A percentile compares a stretch with the other conserved stretches of the same genome.
These are phyloP conservation scores for Stellera chamaejasme DNA, from an alignment of 345 rosid species.

Conservation along the genomic window DNA sequence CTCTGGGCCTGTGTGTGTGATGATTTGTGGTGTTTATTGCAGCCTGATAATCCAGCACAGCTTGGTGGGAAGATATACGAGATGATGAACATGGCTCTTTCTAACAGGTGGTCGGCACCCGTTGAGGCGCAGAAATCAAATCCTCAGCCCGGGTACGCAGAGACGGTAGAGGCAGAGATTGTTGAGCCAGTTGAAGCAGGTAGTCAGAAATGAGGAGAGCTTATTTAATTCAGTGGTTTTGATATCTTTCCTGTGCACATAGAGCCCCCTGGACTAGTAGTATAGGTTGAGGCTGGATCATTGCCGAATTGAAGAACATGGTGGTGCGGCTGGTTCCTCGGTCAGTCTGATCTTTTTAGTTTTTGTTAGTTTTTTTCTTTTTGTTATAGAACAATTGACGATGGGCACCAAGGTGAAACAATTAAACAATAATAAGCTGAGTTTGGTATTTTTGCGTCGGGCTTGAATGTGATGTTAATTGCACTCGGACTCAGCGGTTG, in stretches of 20 bases:
- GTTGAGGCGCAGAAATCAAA: constrained; percentile 18
- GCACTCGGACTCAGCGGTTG: too few relatives aligned
- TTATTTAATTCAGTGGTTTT: background rate
- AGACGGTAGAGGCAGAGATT: constrained; percentile 69
- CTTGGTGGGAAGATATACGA: constrained; percentile 96
- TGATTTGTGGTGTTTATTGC: constrained; percentile 7
- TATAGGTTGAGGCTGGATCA: too few relatives aligned
- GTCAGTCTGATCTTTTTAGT: too few relatives aligned
- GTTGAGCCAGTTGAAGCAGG: constrained; percentile 70
- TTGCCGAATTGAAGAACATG: too few relatives aligned
- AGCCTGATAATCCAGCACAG: constrained; percentile 96
- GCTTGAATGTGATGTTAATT: too few relatives aligned
- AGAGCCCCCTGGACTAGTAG: background rate
- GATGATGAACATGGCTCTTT: constrained; percentile 83
- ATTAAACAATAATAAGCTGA: too few relatives aligned
- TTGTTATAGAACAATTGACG: too few relatives aligned
- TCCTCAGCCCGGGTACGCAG: constrained; percentile 17
- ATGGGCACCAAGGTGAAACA: too few relatives aligned
- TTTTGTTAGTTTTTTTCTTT: too few relatives aligned
- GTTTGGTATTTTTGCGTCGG: too few relatives aligned
- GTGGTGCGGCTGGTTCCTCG: too few relatives aligned
- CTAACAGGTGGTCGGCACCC: constrained; percentile 68
- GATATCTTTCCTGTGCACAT: background rate
- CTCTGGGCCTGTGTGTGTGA: background rate
- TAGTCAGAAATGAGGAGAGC: constrained; percentile 42